phyloP scores from a whole-genome alignment of 306 rosid species.

The Potentilla sterilis region DNA sequence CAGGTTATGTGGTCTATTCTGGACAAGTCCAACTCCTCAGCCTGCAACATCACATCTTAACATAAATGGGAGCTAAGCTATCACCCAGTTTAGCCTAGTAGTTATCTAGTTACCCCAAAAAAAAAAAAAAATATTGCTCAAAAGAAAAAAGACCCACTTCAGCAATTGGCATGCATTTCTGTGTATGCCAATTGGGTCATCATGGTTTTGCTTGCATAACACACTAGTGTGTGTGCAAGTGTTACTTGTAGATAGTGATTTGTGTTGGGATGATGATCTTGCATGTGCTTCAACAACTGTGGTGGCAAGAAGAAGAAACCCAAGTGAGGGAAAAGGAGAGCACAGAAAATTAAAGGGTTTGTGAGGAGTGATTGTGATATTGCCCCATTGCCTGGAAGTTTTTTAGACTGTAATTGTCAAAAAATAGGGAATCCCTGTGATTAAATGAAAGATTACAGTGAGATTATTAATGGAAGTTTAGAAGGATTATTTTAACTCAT shows the following conservation, averaged over 20 bases:
- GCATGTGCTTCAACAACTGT: slow-evolving; percentile 1
- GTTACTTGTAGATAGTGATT: slow-evolving; percentile 8
- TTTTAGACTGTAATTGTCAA: slow-evolving; percentile 8
- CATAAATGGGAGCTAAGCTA: slow-evolving; percentile 6
- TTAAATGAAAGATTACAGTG: slow-evolving; percentile 11
- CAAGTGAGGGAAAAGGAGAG: slow-evolving; percentile 2
- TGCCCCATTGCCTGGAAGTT: slow-evolving; percentile 15
- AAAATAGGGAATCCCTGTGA: slow-evolving; percentile 17
- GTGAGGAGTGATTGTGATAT: slow-evolving; percentile 6
- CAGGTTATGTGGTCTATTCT: slow-evolving; percentile 97
- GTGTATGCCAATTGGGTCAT: slow-evolving; percentile 16
- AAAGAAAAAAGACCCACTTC: background rate
- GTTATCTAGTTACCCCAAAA: background rate
- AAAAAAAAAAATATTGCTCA: background rate
- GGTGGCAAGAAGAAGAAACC: slow-evolving; percentile 11
- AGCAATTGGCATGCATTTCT: slow-evolving; percentile 13
- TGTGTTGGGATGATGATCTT: slow-evolving; percentile 9
- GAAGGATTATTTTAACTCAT: background rate
- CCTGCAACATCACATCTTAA: slow-evolving; percentile 55
- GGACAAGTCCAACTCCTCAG: slow-evolving; percentile 71
- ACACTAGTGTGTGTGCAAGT: background rate
- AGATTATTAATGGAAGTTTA: slow-evolving; percentile 21
- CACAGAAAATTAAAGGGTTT: background rate
- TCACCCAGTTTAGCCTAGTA: background rate
- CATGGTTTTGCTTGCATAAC: slow-evolving; percentile 10